phyloP scores from a whole-genome alignment of 148 eudicot species.

The Tetragonia tetragonoides region DNA sequence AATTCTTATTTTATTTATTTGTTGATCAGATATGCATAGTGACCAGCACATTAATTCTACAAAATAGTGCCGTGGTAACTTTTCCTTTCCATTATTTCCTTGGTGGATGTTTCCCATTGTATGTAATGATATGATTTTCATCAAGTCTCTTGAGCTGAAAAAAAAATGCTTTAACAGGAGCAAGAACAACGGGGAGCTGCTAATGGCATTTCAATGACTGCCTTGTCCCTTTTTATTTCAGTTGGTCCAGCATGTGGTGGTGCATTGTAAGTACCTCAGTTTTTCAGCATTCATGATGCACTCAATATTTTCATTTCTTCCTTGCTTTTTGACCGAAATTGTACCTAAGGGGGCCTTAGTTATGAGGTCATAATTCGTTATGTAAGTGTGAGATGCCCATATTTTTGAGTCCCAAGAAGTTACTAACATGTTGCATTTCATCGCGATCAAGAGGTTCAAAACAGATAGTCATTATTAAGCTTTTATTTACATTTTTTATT shows the following conservation, averaged over 20 bases:
- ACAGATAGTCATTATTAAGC: background rate
- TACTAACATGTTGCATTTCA: background rate
- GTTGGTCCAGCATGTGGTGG: too few species aligned
- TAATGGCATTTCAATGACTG: slow-evolving; percentile 36
- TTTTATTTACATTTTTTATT: too few species aligned
- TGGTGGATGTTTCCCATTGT: background rate
- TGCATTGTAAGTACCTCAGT: too few species aligned
- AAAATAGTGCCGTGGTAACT: slow-evolving; percentile 84
- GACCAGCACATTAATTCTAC: slow-evolving; percentile 69
- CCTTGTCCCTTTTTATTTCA: too few species aligned
- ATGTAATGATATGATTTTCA: background rate
- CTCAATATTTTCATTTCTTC: slow-evolving; percentile 24
- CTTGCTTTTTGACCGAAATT: background rate
- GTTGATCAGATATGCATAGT: slow-evolving; percentile 48
- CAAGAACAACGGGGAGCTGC: slow-evolving; percentile 92
- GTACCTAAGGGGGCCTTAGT: too few species aligned
- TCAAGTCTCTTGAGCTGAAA: background rate
- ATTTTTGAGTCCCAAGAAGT: background rate
- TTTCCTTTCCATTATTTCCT: slow-evolving; percentile 5
- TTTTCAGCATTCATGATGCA: too few species aligned
- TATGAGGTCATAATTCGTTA: too few species aligned
- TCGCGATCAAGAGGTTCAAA: background rate
- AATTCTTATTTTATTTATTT: too few species aligned
- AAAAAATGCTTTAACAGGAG: slow-evolving; percentile 38
- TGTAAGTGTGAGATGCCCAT: background rate